These are phyloP conservation scores for Gillenia trifoliata DNA, from an alignment of 306 rosid species.

Conservation along the genomic window DNA sequence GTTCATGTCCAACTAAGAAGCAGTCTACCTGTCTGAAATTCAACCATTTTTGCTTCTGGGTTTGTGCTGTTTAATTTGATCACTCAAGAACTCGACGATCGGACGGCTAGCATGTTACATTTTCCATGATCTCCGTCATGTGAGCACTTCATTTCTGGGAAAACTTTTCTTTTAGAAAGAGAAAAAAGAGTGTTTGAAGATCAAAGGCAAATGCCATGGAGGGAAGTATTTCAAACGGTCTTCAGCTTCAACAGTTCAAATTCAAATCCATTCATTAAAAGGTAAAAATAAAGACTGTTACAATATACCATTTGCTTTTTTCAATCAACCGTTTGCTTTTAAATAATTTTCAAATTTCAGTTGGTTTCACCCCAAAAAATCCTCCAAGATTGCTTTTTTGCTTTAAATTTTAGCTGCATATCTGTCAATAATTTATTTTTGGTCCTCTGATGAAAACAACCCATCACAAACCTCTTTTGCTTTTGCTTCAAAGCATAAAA, in stretches of 20 bases:
- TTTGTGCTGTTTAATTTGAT: slow-evolving; percentile 14
- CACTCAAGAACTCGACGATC: neutral
- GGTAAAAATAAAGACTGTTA: slow-evolving; percentile 31
- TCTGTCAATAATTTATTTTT: slow-evolving; percentile 38
- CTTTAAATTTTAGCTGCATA: slow-evolving; percentile 29
- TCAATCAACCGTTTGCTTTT: neutral
- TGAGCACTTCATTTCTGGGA: slow-evolving; percentile 11
- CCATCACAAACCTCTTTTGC: slow-evolving; percentile 46
- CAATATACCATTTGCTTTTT: slow-evolving; percentile 32
- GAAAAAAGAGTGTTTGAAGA: slow-evolving; percentile 1
- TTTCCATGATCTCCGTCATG: slow-evolving; percentile 13
- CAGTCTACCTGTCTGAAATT: slow-evolving; percentile 9
- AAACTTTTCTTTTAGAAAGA: slow-evolving; percentile 31
- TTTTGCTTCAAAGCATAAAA: slow-evolving; percentile 33
- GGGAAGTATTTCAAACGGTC: slow-evolving; percentile 60
- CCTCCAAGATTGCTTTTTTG: slow-evolving; percentile 9
- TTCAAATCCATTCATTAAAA: slow-evolving; percentile 39
- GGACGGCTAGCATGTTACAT: slow-evolving; percentile 1
- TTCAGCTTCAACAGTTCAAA: slow-evolving; percentile 32
- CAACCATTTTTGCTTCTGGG: slow-evolving; percentile 33
- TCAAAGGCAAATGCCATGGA: slow-evolving; percentile 37
- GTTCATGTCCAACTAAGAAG: slow-evolving; percentile 20
- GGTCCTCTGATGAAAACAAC: slow-evolving; percentile 38
- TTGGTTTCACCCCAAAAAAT: slow-evolving; percentile 5
- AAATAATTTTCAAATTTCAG: neutral